phyloP scores from a whole-genome alignment of 1,284 basidiomycete species.

The Ustilago sp. region DNA sequence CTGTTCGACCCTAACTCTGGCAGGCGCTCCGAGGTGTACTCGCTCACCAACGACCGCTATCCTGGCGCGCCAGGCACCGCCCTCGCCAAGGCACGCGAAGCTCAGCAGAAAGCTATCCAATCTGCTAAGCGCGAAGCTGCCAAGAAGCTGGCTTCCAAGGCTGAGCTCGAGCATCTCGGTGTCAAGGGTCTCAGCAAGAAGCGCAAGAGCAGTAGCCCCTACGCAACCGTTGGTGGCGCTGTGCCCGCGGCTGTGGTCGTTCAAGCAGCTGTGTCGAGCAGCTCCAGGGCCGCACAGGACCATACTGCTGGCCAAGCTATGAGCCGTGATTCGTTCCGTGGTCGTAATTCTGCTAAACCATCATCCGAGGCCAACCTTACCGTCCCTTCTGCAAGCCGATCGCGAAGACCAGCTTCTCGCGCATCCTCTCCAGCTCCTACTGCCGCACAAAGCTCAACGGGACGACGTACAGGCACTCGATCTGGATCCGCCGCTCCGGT shows the following conservation, averaged over 20 bases:
- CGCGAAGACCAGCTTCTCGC: constrained; percentile 47
- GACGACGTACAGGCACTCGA: constrained; percentile 28
- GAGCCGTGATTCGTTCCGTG: constrained; percentile 43
- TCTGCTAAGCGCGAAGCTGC: constrained; percentile 52
- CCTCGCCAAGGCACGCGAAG: constrained; percentile 58
- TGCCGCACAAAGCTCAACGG: constrained; percentile 17
- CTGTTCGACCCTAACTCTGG: constrained; percentile 48
- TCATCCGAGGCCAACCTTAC: constrained; percentile 25
- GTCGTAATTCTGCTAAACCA: constrained; percentile 37
- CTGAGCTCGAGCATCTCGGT: constrained; percentile 62
- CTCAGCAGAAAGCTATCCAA: constrained; percentile 42
- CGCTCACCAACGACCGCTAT: constrained; percentile 64
- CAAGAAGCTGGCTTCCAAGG: constrained; percentile 54
- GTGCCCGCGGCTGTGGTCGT: background rate
- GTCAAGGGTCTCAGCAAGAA: constrained; percentile 62
- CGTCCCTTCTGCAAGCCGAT: constrained; percentile 40
- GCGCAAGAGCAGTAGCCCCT: constrained; percentile 64
- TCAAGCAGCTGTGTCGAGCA: constrained; percentile 18
- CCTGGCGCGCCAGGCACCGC: constrained; percentile 64
- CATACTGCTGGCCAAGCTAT: constrained; percentile 21
- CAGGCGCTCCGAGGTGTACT: constrained; percentile 53
- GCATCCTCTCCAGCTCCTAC: constrained; percentile 42
- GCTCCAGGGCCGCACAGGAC: constrained; percentile 13
- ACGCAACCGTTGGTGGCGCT: constrained; percentile 36
- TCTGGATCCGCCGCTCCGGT: constrained; percentile 29